A percentile compares a stretch with the other conserved stretches of the same genome.
These are phyloP conservation scores for Polychaeton citri DNA, from an alignment of 2,329 filamentous ascomycete species.

Conservation along the genomic window DNA sequence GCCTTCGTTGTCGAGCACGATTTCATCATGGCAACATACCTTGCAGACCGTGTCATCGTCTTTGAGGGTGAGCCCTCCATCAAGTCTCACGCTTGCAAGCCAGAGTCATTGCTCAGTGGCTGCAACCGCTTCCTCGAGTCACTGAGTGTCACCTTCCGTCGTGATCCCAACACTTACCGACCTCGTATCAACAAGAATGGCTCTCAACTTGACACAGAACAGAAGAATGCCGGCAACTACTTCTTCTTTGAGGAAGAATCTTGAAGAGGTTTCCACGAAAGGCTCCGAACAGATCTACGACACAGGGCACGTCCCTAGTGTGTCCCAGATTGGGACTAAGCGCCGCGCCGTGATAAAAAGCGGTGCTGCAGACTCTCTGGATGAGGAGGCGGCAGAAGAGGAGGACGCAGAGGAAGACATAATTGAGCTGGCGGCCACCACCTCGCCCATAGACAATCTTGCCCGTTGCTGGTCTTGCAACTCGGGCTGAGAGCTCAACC, in stretches of 20 bases:
- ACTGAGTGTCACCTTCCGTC: constrained; percentile 94
- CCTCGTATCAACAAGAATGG: constrained; percentile 97
- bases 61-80: constrained; percentile 91
- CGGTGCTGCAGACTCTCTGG: constrained; percentile 41
- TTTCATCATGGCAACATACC: constrained; percentile 87
- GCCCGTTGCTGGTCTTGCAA: too few species aligned
- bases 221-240: constrained; percentile 88
- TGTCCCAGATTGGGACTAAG: constrained; percentile 13
- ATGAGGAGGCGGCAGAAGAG: constrained; percentile 49
- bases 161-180: constrained; percentile 89
- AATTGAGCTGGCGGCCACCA: constrained; percentile 1
- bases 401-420: constrained; percentile 38
- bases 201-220: constrained; percentile 93
- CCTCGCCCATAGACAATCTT: too few species aligned
- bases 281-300: constrained; percentile 8
- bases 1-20: constrained; percentile 99
- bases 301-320: constrained; percentile 2
- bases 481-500: too few species aligned
- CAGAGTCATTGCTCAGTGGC: constrained; percentile 83
- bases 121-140: constrained; percentile 97
- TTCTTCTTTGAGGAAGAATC: constrained; percentile 91
- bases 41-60: constrained; percentile 91
- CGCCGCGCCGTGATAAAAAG: constrained; percentile 18
- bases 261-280: constrained; percentile 49
- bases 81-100: constrained; percentile 72